Percentiles rank a stretch among this genome's conserved stretches.
Conservation (phyloP, 2,329 filamentous ascomycete genomes). For the Bipolaris cookei region DNA sequence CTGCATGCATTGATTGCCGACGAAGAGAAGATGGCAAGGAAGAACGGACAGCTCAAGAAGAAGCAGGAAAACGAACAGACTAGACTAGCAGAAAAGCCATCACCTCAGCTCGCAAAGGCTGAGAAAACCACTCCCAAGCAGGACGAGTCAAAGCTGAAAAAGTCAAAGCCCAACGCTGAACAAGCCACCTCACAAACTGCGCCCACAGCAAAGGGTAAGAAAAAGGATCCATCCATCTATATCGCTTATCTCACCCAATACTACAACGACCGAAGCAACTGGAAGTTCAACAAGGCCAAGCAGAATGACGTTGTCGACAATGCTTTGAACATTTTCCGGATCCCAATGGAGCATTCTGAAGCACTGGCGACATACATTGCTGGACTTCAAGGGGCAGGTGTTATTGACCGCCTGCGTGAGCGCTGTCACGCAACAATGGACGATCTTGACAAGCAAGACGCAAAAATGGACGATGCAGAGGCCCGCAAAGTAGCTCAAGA, state of each 20-base stretch:
- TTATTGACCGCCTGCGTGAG: constrained; percentile 69
- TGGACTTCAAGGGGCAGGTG: constrained; percentile 76
- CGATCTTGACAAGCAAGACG: constrained; percentile 53
- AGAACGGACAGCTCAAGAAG: constrained; percentile 24
- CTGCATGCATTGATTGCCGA: constrained; percentile 27
- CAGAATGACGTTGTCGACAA: constrained; percentile 86
- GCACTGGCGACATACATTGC: constrained; percentile 78
- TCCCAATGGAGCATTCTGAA: constrained; percentile 73
- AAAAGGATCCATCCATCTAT: constrained; percentile 66
- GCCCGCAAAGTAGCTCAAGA: constrained; percentile 47
- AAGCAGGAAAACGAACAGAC: constrained; percentile 21
- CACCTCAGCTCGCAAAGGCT: constrained; percentile 4
- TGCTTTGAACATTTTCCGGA: constrained; percentile 72
- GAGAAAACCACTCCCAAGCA: neutral
- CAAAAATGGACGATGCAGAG: constrained; percentile 45
- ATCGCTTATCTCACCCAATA: constrained; percentile 80
- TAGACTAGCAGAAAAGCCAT: neutral
- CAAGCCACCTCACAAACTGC: constrained; percentile 2
- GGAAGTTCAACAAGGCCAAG: constrained; percentile 97
- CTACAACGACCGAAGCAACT: constrained; percentile 70
- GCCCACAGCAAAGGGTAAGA: constrained; percentile 30
- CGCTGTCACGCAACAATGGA: constrained; percentile 68
- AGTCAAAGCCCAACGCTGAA: neutral
- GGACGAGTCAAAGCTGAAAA: neutral
- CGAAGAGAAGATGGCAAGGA: constrained; percentile 24